Base-by-base conservation (phyloP, 1,139 yeast genomes). In the Hansenula sp. region DNA sequence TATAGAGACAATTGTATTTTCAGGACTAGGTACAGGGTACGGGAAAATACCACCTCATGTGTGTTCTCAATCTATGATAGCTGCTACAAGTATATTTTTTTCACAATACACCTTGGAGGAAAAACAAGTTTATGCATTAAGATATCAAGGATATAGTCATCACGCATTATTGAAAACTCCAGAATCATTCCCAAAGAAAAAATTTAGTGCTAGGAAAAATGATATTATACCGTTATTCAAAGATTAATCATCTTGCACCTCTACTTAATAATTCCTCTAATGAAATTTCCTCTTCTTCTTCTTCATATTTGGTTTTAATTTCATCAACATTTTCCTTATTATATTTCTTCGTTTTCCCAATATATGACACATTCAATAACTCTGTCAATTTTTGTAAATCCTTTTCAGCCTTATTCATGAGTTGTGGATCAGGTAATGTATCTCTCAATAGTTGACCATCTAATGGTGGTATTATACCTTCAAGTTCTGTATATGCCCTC, bases 11-110 rank as follows among this genome's bases (percentile, higher is more conserved):
- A 39, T 74, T n/a, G 55, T 75, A 9, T 42, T 75, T 3, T 70
- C 79, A 0, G 79, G 79, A 1, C 45, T 75, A 16, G 77, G 75
- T 5, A 69, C 79, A 1, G 81, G 80, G 2, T 69, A 62, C 43
- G 79, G 75, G 0, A 68, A 66, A 0, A 61, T 75, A 0, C 67
- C 72, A 0, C 44, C 53, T 8, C 59, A 53, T 1, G 42, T 68
- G 1, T 68, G 69, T 27, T 61, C 67, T 1, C 52, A 53, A 30
- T 57, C 66, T 3, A 63, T 66, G 35, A n/a, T 33, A 2, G 35
- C 35, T 7, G 35, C 35, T 8, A 5, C 17, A 3, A 10, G 18
- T 3, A 33, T 33, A 17, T 33, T 13, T 18, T 25, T 29, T 7
- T 24, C 29, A 16, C 21, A 16, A 3, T 18, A 7, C 18, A 24